These are phyloP conservation scores for Metarhizium rileyi DNA, from an alignment of 2,329 filamentous ascomycete genomes.

Conservation along the genomic window DNA sequence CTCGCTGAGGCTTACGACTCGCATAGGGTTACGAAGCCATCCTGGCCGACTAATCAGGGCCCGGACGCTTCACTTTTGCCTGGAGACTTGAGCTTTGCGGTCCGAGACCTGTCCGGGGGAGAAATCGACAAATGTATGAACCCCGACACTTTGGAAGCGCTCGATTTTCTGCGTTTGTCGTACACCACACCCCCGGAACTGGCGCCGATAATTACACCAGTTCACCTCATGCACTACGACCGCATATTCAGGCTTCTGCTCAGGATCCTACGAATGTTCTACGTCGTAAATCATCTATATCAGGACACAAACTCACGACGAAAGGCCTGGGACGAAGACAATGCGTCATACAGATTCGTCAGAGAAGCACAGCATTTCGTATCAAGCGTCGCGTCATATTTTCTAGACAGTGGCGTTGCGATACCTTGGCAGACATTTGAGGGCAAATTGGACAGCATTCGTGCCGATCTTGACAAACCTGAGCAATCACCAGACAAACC, in stretches of 20 bases:
- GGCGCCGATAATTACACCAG: constrained; percentile 60
- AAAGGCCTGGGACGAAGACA: constrained; percentile 27
- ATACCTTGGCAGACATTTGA: constrained; percentile 66
- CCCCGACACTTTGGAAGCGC: constrained; percentile 69
- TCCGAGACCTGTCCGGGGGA: constrained; percentile 67
- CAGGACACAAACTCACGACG: constrained; percentile 40
- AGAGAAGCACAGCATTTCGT: constrained; percentile 76
- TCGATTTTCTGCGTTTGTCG: constrained; percentile 86
- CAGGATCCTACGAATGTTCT: constrained; percentile 68
- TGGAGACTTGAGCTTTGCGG: constrained; percentile 69
- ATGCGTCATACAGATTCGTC: constrained; percentile 48
- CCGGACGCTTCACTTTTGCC: constrained; percentile 39
- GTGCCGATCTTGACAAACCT: constrained; percentile 42
- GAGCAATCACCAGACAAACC: constrained; percentile 21
- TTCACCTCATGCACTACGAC: constrained; percentile 71
- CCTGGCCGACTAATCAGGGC: constrained; percentile 14
- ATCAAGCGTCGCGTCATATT: constrained; percentile 61
- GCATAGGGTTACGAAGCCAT: constrained; percentile 9
- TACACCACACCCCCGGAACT: constrained; percentile 70
- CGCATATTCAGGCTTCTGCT: constrained; percentile 72
- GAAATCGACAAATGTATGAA: constrained; percentile 81
- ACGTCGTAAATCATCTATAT: constrained; percentile 58
- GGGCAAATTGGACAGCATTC: constrained; percentile 51
- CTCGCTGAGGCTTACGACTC: constrained; percentile 61
- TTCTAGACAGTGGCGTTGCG: constrained; percentile 68